Conservation (phyloP, 148 eudicot genomes). For the Pouteria glomerata region DNA sequence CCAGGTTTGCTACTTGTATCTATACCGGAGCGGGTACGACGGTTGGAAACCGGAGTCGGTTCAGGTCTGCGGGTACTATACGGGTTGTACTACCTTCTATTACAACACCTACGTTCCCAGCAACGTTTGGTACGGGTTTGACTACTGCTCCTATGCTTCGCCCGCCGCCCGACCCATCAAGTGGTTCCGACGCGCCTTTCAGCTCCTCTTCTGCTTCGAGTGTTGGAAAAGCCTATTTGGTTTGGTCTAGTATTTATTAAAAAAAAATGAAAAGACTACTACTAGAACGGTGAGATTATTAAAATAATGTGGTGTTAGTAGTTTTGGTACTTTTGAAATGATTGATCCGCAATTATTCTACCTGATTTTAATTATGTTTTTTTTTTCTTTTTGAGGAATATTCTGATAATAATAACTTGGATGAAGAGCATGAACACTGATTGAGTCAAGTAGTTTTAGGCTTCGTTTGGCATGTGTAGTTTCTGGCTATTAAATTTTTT, state of each 20-base stretch:
- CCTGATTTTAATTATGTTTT: too few relatives aligned
- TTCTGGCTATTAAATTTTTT: too few relatives aligned
- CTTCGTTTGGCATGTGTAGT: too few relatives aligned
- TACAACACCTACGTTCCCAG: constrained; percentile 29
- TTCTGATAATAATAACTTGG: too few relatives aligned
- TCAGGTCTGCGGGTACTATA: constrained; percentile 29
- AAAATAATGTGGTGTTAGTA: too few relatives aligned
- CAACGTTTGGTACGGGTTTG: constrained; percentile 38
- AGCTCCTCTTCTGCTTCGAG: constrained; percentile 15
- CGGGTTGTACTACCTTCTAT: constrained; percentile 26
- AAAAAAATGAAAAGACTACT: too few relatives aligned
- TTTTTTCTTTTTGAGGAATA: too few relatives aligned
- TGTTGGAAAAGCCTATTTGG: constrained; percentile 15
- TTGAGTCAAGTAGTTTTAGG: too few relatives aligned
- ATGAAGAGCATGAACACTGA: too few relatives aligned
- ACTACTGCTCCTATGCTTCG: constrained; percentile 27
- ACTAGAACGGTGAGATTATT: too few relatives aligned
- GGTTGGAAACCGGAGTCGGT: constrained; percentile 46
- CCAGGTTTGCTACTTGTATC: constrained; percentile 40
- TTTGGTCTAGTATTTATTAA: background rate
- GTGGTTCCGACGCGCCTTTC: constrained; percentile 13
- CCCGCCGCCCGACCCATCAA: constrained; percentile 3
- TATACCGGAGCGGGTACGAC: constrained; percentile 47
- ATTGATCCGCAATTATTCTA: too few relatives aligned
- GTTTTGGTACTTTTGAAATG: too few relatives aligned